Evolutionary conservation across 768 basidiomycete genomes (phyloP).

Genomic region (Neoboletus brunneissimus): DNA sequence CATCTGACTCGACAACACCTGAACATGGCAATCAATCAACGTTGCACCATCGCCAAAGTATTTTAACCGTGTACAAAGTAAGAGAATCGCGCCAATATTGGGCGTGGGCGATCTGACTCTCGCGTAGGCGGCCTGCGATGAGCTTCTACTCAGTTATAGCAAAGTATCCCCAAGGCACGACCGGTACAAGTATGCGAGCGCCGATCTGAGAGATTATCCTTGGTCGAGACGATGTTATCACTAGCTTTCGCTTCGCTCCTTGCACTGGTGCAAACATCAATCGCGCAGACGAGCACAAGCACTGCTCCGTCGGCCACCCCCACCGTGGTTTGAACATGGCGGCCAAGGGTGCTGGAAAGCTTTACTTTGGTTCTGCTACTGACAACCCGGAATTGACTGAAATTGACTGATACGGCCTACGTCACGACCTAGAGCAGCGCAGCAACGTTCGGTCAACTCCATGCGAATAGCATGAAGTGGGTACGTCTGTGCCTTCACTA

Average conservation of each 20-base stretch:
- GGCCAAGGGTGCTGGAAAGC: slow-evolving; percentile 40
- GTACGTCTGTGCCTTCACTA: slow-evolving; percentile 5
- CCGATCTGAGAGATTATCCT: background rate
- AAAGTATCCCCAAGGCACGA: too few relatives aligned
- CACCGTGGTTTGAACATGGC: slow-evolving; percentile 31
- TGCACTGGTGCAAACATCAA: background rate
- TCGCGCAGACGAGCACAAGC: slow-evolving; percentile 1
- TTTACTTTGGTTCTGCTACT: slow-evolving; percentile 49
- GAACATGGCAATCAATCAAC: background rate
- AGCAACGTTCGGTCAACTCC: slow-evolving; percentile 18
- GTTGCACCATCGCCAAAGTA: background rate
- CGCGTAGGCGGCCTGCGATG: too few relatives aligned
- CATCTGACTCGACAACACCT: background rate
- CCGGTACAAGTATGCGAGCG: too few relatives aligned
- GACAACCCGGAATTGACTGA: slow-evolving; percentile 46
- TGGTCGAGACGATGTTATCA: background rate
- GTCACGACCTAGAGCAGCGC: slow-evolving; percentile 7
- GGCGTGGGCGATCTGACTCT: background rate
- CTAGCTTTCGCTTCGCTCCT: slow-evolving; percentile 6
- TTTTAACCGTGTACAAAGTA: background rate
- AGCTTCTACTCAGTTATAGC: too few relatives aligned
- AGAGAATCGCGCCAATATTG: background rate
- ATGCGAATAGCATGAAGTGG: slow-evolving; percentile 21
- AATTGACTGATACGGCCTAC: slow-evolving; percentile 36
- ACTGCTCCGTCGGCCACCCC: background rate